Conservation (phyloP, 78 protist species). For the Dictyostelium purpureum region DNA sequence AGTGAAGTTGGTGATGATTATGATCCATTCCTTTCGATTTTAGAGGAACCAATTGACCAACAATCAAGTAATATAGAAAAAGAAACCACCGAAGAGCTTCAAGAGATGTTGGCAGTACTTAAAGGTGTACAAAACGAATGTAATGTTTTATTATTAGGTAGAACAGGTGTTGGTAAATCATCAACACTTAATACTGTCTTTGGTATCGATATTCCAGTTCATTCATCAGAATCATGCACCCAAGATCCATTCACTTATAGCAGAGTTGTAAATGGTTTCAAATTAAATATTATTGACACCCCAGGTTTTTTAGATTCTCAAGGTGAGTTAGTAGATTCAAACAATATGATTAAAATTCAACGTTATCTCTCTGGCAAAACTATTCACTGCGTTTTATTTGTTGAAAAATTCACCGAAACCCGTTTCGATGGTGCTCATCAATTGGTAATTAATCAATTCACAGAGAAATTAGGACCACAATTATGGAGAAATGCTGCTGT, state of each 20-base stretch:
- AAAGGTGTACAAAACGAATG: slow-evolving; percentile 77
- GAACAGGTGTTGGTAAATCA: slow-evolving; percentile 81
- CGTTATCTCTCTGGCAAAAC: slow-evolving; percentile 67
- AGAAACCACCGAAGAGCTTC: slow-evolving; percentile 68
- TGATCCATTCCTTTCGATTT: slow-evolving; percentile 66
- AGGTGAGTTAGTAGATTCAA: slow-evolving; percentile 54
- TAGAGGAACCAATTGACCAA: slow-evolving; percentile 27
- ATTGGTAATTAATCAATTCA: slow-evolving; percentile 70
- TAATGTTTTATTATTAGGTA: slow-evolving; percentile 57
- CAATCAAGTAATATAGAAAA: slow-evolving; percentile 25
- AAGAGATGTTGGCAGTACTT: slow-evolving; percentile 68
- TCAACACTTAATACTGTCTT: slow-evolving; percentile 62
- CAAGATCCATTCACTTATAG: slow-evolving; percentile 77
- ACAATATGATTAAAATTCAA: slow-evolving; percentile 66
- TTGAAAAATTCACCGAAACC: slow-evolving; percentile 74
- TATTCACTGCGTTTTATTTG: slow-evolving; percentile 71
- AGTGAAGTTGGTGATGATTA: slow-evolving; percentile 70
- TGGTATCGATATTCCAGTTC: slow-evolving; percentile 79
- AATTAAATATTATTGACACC: slow-evolving; percentile 72
- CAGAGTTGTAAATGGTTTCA: slow-evolving; percentile 70
- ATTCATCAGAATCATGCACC: slow-evolving; percentile 54
- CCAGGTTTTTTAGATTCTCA: slow-evolving; percentile 71
- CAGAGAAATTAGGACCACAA: slow-evolving; percentile 72
- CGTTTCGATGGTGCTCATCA: slow-evolving; percentile 79
- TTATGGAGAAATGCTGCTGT: slow-evolving; percentile 75